Evolutionary conservation across 2,329 filamentous ascomycete genomes (phyloP).

Genomic region (Phaeosphaeria sp.): DNA sequence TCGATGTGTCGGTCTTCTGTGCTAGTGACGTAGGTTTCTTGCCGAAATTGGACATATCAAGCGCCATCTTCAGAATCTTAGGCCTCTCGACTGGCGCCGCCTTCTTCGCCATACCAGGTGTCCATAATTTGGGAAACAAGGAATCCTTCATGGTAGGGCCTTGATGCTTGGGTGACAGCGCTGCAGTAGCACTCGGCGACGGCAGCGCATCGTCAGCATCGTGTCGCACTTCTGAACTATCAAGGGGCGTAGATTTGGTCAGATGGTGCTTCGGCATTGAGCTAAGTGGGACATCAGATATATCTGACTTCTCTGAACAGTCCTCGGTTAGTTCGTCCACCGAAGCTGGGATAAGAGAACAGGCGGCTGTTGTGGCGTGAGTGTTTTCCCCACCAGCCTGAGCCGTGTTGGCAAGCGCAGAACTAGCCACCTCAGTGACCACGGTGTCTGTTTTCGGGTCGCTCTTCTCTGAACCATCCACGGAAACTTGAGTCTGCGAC

Average conservation of each 20-base stretch:
- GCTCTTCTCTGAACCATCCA: not conserved
- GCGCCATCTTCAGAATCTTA: slow-evolving; percentile 25
- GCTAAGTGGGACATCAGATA: not conserved
- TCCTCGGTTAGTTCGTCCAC: not conserved
- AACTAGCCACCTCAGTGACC: not conserved
- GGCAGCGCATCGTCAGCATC: not conserved
- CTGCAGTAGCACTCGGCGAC: not conserved
- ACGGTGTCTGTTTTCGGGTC: not conserved
- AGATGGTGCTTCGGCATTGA: not conserved
- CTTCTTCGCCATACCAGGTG: slow-evolving; percentile 26
- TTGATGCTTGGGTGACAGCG: not conserved
- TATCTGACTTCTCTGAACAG: not conserved
- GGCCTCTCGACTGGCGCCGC: slow-evolving; percentile 24
- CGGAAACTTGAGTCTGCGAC: not conserved
- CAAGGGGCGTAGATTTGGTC: not conserved
- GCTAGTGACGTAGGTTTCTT: slow-evolving; percentile 7
- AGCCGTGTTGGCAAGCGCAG: not conserved
- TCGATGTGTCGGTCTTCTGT: not conserved
- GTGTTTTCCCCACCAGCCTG: not conserved
- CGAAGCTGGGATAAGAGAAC: not conserved
- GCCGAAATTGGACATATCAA: slow-evolving; percentile 28
- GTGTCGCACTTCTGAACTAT: not conserved
- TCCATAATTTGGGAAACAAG: slow-evolving; percentile 15
- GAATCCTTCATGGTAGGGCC: slow-evolving; percentile 1
- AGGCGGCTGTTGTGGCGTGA: not conserved